phyloP scores from a whole-genome alignment of 768 basidiomycete species.

The Amanita inopinata region DNA sequence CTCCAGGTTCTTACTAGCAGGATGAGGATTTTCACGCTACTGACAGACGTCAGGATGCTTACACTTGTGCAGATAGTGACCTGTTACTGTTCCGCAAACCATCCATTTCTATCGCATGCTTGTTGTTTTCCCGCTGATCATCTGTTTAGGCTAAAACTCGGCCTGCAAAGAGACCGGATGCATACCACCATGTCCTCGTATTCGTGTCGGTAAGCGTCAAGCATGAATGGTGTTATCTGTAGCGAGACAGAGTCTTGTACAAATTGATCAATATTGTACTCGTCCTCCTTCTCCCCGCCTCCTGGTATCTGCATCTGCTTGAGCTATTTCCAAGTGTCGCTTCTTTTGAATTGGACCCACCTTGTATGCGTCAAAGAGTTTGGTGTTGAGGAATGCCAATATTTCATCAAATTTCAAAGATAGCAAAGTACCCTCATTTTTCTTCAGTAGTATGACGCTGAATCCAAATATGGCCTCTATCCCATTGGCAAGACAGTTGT shows the following conservation, averaged over 20 bases:
- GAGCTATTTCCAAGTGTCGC: constrained; percentile 2
- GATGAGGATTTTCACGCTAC: not conserved
- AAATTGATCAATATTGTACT: constrained; percentile 72
- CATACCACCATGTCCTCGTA: constrained; percentile 69
- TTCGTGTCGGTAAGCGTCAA: constrained; percentile 83
- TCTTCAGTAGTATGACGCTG: constrained; percentile 75
- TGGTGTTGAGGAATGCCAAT: constrained; percentile 70
- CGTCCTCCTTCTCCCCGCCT: constrained; percentile 19
- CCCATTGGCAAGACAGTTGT: constrained; percentile 92
- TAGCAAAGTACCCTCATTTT: constrained; percentile 76
- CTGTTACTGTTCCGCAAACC: constrained; percentile 74
- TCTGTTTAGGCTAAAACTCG: not conserved
- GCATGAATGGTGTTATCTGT: constrained; percentile 91
- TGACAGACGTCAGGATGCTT: constrained; percentile 19
- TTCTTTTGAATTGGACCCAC: constrained; percentile 10
- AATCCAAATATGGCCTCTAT: constrained; percentile 97
- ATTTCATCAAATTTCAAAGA: constrained; percentile 88
- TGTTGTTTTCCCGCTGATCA: constrained; percentile 55
- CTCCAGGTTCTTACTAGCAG: constrained; percentile 70
- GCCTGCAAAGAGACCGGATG: constrained; percentile 1
- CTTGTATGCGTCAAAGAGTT: constrained; percentile 78
- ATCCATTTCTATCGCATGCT: constrained; percentile 80
- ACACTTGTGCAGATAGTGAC: constrained; percentile 70
- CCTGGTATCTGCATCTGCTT: constrained; percentile 18
- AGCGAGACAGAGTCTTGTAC: constrained; percentile 80